These are phyloP conservation scores for Cylindrotheca closterium DNA, from an alignment of 108 stramenopile genomes.

Conservation along the genomic window DNA sequence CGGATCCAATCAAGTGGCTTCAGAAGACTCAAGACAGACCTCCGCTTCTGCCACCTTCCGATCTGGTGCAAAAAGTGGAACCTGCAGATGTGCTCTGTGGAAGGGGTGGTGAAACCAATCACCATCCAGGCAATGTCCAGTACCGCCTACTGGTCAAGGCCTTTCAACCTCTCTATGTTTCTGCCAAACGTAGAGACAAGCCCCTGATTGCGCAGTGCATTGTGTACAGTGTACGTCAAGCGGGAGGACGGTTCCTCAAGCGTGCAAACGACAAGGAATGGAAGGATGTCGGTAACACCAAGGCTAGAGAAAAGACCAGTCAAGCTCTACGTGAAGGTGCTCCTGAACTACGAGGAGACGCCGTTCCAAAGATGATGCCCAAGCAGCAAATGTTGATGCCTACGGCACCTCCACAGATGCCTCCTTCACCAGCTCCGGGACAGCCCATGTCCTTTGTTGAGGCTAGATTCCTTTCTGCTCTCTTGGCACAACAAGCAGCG, in stretches of 20 bases:
- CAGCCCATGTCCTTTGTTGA: not conserved
- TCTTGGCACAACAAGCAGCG: not conserved
- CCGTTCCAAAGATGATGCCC: no score
- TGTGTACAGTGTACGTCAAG: slow-evolving; percentile 56
- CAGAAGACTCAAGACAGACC: slow-evolving; percentile 6
- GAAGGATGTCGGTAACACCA: slow-evolving; percentile 48
- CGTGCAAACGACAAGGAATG: slow-evolving; percentile 4
- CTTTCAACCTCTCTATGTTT: slow-evolving; percentile 50
- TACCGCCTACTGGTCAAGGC: slow-evolving; percentile 65
- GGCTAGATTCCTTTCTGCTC: not conserved
- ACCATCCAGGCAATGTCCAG: slow-evolving; percentile 72
- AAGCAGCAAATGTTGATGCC: not conserved
- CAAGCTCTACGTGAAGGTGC: slow-evolving; percentile 82
- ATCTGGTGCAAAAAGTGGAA: slow-evolving; percentile 16
- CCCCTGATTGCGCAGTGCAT: slow-evolving; percentile 74
- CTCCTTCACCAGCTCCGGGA: not conserved
- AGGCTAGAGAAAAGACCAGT: slow-evolving; percentile 75
- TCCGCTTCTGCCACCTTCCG: not conserved
- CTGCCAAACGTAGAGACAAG: slow-evolving; percentile 56
- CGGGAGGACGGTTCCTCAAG: slow-evolving; percentile 76
- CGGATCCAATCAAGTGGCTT: slow-evolving; percentile 31
- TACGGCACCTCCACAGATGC: not conserved
- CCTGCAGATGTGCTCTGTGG: slow-evolving; percentile 71
- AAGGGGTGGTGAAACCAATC: slow-evolving; percentile 81
- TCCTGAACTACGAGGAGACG: slow-evolving; percentile 40